phyloP scores from a whole-genome alignment of 2,329 filamentous ascomycete species.

The Xylaria sp. region DNA sequence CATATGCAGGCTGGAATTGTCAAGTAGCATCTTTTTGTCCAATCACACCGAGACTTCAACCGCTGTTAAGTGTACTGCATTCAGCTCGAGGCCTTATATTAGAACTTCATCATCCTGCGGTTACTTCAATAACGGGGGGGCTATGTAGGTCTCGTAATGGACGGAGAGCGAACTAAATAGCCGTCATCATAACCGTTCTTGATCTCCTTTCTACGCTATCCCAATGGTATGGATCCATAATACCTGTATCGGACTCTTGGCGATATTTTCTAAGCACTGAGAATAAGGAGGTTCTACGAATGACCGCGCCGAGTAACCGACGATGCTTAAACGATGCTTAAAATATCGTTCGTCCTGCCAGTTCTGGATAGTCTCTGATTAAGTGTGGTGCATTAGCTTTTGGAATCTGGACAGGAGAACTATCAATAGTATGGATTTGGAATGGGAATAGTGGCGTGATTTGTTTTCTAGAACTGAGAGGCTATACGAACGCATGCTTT shows the following conservation, averaged over 20 bases:
- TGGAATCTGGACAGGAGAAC: neutral
- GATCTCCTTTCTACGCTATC: neutral
- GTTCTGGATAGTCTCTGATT: neutral
- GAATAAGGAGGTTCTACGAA: too few species aligned
- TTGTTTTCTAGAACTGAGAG: too few species aligned
- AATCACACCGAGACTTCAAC: neutral
- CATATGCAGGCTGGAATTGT: neutral
- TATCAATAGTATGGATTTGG: neutral
- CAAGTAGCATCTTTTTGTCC: neutral
- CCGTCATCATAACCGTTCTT: neutral
- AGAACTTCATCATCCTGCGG: neutral
- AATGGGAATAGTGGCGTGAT: neutral
- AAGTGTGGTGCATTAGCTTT: neutral
- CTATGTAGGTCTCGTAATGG: neutral
- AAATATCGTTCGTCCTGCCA: neutral
- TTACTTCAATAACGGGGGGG: neutral
- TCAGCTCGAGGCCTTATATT: neutral
- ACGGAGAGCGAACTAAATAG: slow-evolving; percentile 10
- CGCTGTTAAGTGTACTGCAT: neutral
- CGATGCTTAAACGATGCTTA: slow-evolving; percentile 2
- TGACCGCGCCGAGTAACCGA: slow-evolving; percentile 3
- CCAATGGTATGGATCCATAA: neutral
- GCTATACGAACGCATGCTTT: neutral
- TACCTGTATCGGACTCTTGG: neutral
- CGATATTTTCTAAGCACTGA: neutral